Evolutionary conservation across 345 rosid species (phyloP).

Genomic region (Microthlaspi erraticum): DNA sequence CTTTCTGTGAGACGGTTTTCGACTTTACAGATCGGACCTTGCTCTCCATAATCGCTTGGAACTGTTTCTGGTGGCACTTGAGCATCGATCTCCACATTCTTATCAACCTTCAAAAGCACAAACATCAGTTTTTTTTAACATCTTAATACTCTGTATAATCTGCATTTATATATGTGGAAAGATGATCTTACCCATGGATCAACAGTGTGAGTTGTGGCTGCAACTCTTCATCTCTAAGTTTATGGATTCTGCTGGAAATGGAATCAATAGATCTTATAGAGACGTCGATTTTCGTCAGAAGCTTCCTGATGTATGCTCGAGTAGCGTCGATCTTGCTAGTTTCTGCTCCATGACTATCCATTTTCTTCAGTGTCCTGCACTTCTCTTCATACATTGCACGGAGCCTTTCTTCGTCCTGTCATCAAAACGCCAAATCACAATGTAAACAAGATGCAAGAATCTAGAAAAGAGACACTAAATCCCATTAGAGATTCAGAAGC

Average conservation of each 20-base stretch:
- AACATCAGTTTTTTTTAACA: not conserved
- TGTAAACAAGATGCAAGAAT: conserved; percentile 16
- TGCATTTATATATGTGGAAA: not conserved
- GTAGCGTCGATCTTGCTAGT: conserved; percentile 74
- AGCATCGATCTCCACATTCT: conserved; percentile 94
- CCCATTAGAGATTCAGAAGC: not conserved
- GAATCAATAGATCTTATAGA: conserved; percentile 67
- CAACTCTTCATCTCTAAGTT: conserved; percentile 85
- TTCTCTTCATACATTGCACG: conserved; percentile 72
- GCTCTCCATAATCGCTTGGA: conserved; percentile 84
- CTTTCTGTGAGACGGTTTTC: conserved; percentile 57
- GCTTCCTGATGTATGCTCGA: conserved; percentile 65
- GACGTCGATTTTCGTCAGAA: conserved; percentile 71
- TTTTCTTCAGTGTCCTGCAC: conserved; percentile 60
- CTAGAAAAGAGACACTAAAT: not conserved
- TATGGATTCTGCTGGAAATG: conserved; percentile 77
- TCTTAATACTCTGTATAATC: not conserved
- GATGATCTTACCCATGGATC: conserved; percentile 61
- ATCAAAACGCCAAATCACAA: conserved; percentile 34
- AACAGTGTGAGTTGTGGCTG: conserved; percentile 75
- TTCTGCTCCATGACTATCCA: conserved; percentile 80
- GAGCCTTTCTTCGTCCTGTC: conserved; percentile 84
- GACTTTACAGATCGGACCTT: conserved; percentile 63
- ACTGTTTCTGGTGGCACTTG: conserved; percentile 89
- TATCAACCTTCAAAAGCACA: conserved; percentile 57